Evolutionary conservation across 768 basidiomycete species (phyloP), one percentile per base, ranked within the genome.

Genomic region (Calocybe cyanea): DNA sequence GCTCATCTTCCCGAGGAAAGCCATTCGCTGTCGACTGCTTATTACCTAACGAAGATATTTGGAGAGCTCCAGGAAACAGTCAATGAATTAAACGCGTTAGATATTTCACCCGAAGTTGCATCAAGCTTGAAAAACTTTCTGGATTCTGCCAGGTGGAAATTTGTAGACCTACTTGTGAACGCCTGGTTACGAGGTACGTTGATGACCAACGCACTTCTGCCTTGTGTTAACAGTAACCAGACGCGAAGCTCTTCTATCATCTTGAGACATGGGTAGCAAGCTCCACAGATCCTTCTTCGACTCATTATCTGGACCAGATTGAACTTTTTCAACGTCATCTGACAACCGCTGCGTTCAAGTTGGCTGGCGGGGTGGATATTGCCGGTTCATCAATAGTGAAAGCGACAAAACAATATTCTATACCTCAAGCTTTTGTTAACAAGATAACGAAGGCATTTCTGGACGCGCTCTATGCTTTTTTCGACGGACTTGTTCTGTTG

Each of bases 371-470:
- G 3, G 73, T 81, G 7, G 87, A 88, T 42, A 61, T 78, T 4
- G 63, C 75, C 5, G 69, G 64, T 25, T 71, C 72, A 14, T 75
- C 75, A 3, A 62, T 75, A 35, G 69, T 72, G 34, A 78, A 76
- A 54, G 68, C 71, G 15, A 66, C 69, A 31, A 81, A 80, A 53
- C 85, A 88, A 57, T 74, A 79, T 50, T 62, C 71, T 3, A 69
- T 94, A 19, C 71, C 85, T 3, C 66, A 72, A 23, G 77, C 81
- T 2, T 89, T 88, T 50, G 69, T 82, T 21, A 55, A 72, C 10
- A 92, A 87, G 70, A 83, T 95, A 50, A 83, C 81, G 8, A 86
- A 82, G 57, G 80, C 91, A 1, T 96, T 95, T 66, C 60, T 94
- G 55, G 93, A 97, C 58, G 76, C 82, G 0, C 57, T 93, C 23